phyloP scores from a whole-genome alignment of 495 filamentous ascomycete genomes.

The Trichoderma reesei region DNA sequence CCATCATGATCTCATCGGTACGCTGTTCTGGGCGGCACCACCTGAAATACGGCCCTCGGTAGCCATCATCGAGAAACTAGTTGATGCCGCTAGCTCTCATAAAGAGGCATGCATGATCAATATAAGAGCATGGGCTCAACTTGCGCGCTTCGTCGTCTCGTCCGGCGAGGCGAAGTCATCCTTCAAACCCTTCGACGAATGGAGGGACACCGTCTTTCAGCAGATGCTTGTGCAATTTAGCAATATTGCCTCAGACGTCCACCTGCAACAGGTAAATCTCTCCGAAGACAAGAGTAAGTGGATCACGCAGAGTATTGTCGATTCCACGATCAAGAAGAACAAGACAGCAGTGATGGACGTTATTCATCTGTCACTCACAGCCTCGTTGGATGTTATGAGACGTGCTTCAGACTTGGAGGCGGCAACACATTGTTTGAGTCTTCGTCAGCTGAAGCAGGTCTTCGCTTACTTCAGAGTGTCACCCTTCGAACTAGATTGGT shows the following conservation, averaged over 20 bases:
- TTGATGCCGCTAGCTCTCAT: conserved; percentile 72
- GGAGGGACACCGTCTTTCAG: conserved; percentile 50
- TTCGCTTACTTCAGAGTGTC: conserved; percentile 33
- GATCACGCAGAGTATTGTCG: conserved; percentile 28
- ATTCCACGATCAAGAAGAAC: conserved; percentile 33
- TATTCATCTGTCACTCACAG: conserved; percentile 29
- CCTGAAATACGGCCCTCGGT: conserved; percentile 57
- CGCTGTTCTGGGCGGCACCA: conserved; percentile 79
- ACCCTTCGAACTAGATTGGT: conserved; percentile 32
- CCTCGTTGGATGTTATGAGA: conserved; percentile 32
- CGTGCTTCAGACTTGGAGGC: conserved; percentile 26
- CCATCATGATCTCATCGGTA: conserved; percentile 86
- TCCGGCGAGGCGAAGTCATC: conserved; percentile 40
- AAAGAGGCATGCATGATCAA: conserved; percentile 78
- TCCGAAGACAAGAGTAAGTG: conserved; percentile 25
- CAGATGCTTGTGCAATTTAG: conserved; percentile 40
- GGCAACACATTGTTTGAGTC: conserved; percentile 26
- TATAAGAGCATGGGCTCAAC: conserved; percentile 68
- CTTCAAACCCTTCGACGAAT: conserved; percentile 53
- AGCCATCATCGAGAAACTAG: conserved; percentile 62
- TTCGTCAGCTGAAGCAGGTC: conserved; percentile 11
- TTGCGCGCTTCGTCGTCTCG: conserved; percentile 65
- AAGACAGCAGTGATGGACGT: conserved; percentile 37
- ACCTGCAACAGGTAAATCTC: conserved; percentile 35
- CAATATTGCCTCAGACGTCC: conserved; percentile 37